These are phyloP conservation scores for Stephanocyclus meneghinianus DNA, from an alignment of 352 stramenopile genomes.

Conservation along the genomic window DNA sequence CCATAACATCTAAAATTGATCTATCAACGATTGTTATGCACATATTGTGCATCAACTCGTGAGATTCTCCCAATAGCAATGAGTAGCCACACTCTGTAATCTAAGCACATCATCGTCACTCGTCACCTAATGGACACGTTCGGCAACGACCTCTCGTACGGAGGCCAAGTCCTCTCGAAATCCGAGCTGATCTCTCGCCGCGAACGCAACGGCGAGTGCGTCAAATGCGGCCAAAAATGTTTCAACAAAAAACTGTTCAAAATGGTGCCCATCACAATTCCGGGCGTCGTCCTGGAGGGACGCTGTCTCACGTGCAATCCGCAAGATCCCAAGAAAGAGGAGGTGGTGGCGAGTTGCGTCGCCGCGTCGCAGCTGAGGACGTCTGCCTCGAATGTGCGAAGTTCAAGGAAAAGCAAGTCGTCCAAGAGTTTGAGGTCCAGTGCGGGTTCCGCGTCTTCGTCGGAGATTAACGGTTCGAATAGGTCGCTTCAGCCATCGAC, in stretches of 20 bases:
- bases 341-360: constrained; percentile 6
- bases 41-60: not conserved
- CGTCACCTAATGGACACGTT: constrained; percentile 24
- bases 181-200: constrained; percentile 54
- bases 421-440: not conserved
- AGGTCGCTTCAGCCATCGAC: too few relatives aligned
- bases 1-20: not conserved
- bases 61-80: not conserved
- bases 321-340: constrained; percentile 32
- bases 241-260: constrained; percentile 77
- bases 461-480: not conserved
- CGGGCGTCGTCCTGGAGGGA: constrained; percentile 61
- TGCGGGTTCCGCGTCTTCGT: not conserved
- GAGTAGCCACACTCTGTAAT: not conserved
- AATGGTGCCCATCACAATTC: constrained; percentile 60
- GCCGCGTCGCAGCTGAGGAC: not conserved
- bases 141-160: constrained; percentile 30
- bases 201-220: constrained; percentile 64
- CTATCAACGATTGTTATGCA: not conserved
- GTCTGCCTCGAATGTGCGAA: not conserved
- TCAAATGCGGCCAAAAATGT: constrained; percentile 68
- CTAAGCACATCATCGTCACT: not conserved
- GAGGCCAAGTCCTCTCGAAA: constrained; percentile 60
- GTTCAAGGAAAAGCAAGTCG: not conserved
- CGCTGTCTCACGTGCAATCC: constrained; percentile 66